Percentiles rank a stretch among this genome's conserved stretches.
Conservation (phyloP, 1,284 basidiomycete species). For the Taiwanofungus camphoratus region DNA sequence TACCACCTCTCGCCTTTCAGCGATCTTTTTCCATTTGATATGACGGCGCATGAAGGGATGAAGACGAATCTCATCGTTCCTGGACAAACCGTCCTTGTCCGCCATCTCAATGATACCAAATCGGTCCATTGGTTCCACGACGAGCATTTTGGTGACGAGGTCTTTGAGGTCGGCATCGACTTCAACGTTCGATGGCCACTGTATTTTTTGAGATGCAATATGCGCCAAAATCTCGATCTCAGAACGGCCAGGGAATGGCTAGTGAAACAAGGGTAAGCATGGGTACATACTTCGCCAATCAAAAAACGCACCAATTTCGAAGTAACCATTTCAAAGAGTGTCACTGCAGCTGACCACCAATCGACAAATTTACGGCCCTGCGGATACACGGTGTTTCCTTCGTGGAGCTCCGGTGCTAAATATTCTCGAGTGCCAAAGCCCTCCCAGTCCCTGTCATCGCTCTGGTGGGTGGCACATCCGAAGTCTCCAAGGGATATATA, state of each 20-base stretch:
- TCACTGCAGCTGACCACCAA: conserved; percentile 73
- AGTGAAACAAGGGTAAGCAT: conserved; percentile 1
- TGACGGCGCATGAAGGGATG: conserved; percentile 26
- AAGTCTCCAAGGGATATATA: conserved; percentile 73
- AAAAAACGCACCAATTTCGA: conserved; percentile 39
- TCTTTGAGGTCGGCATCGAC: conserved; percentile 35
- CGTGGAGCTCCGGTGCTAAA: conserved; percentile 66
- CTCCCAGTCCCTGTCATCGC: conserved; percentile 45
- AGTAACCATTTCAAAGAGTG: conserved; percentile 73
- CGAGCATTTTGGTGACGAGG: conserved; percentile 36
- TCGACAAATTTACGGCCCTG: conserved; percentile 45
- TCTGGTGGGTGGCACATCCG: conserved; percentile 52
- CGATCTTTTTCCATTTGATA: conserved; percentile 41
- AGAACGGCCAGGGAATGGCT: conserved; percentile 31
- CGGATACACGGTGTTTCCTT: conserved; percentile 34
- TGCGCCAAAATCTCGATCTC: conserved; percentile 10
- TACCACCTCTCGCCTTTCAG: conserved; percentile 36
- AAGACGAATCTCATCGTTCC: conserved; percentile 16
- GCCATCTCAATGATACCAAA: conserved; percentile 32
- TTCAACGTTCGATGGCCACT: conserved; percentile 13
- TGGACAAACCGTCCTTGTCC: conserved; percentile 6
- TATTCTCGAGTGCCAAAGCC: conserved; percentile 60
- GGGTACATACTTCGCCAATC: background rate
- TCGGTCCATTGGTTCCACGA: conserved; percentile 29
- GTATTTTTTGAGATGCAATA: conserved; percentile 1